These are phyloP conservation scores for Dendrobium chrysotoxum DNA, from an alignment of 106 monocot genomes.

Conservation along the genomic window DNA sequence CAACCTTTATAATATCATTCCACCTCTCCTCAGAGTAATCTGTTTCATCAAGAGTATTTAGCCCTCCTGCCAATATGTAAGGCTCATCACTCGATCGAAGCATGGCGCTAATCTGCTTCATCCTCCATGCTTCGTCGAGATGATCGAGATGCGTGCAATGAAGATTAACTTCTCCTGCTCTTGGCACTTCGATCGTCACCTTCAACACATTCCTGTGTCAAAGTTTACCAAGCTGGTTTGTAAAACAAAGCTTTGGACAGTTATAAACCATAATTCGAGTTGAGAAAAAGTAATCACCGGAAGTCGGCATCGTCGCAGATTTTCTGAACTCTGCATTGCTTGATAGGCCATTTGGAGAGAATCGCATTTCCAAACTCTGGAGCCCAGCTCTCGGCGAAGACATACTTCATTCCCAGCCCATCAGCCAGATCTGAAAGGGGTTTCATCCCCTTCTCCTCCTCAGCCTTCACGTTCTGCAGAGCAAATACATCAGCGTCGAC, in stretches of 20 bases:
- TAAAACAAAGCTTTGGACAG: background rate
- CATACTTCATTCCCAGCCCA: conserved; percentile 65
- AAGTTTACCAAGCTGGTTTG: background rate
- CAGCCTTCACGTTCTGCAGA: conserved; percentile 81
- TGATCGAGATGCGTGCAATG: conserved; percentile 90
- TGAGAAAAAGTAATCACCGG: conserved; percentile 26
- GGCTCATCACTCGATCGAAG: conserved; percentile 51
- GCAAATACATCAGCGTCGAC: conserved; percentile 56
- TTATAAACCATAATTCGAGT: background rate
- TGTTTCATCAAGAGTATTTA: conserved; percentile 67
- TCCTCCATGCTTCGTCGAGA: conserved; percentile 84
- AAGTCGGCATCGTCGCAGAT: conserved; percentile 67
- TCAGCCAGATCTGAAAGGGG: conserved; percentile 69
- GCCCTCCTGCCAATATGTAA: conserved; percentile 72
- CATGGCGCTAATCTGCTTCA: conserved; percentile 80
- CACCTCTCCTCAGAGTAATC: conserved; percentile 85
- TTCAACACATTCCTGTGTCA: conserved; percentile 67
- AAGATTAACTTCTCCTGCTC: conserved; percentile 42
- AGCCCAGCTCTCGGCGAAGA: conserved; percentile 86
- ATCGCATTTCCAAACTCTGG: conserved; percentile 88
- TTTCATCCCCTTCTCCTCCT: conserved; percentile 78
- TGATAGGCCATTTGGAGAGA: conserved; percentile 82
- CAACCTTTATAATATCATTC: conserved; percentile 46
- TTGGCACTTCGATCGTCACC: conserved; percentile 53
- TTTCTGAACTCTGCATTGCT: conserved; percentile 55